Evolutionary conservation across 139 green algal genomes (phyloP), one percentile per base, ranked within the genome.

Genomic region (Tetraselmis chui): DNA sequence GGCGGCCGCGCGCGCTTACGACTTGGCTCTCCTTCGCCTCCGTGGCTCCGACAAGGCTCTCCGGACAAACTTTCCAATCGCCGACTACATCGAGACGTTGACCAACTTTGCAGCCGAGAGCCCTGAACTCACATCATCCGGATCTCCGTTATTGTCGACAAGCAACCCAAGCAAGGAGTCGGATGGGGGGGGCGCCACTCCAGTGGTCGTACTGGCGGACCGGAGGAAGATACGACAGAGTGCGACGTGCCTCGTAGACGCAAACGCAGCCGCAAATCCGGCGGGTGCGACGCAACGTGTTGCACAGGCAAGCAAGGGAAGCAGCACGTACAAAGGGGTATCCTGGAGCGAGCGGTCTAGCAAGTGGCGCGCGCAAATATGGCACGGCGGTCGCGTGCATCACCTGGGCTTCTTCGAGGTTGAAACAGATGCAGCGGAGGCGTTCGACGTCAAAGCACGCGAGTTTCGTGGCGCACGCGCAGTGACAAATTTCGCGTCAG

Each of bases 1-100:
- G 83, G 88, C 90, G 1, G 91, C 91, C 1, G 91, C 91, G 1
- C 80, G 88, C 0, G 88, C 86, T 18, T 94, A 94, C 79, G 91
- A 94, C 83, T 83, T 78, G 2, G 90, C 91, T 59, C 90, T 89
- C 0, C 81, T 92, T 24, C 82, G 83, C 0, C 87, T 89, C 85
- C 86, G 82, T 45, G 89, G 91, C 0, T 78, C 84, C 0, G 82
- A 86, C 29, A n/a, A n/a, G n/a, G 5, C 45, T 25, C 89, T 87
- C 0, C 85, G 87, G 0, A 88, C 91, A 67, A 94, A 94, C 82
- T 93, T 67, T 18, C 45, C 18, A 18, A 18, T 18, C 45, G 45
- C 45, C 45, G 45, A 67, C 45, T 67, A 67, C 45, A 67, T 18
- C 45, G 45, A 5, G 45, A 18, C 45, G 45, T 18, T 67, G 45